Base-by-base conservation (phyloP, 306 rosid species). In the Clitoria ternatea region DNA sequence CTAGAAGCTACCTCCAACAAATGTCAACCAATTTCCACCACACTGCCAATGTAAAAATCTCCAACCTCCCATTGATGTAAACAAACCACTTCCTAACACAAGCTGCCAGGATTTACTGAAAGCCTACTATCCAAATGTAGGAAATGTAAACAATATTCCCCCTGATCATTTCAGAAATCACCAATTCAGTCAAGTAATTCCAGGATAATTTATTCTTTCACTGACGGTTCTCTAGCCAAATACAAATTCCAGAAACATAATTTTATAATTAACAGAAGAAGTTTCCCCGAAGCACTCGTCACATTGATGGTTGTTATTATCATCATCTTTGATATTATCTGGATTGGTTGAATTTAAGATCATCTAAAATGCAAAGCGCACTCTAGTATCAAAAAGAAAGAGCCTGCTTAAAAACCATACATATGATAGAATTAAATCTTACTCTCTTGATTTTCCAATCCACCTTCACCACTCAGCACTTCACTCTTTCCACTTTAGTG, bases 1-100 rank as follows among this genome's bases (percentile, higher is more conserved):
- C 62, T 5, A 72, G 32, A 79, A 42, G 42, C 70, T 43, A 61
- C 26, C 66, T 39, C 71, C 11, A 1, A 30, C 24, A 32, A 15
- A 43, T 11, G 15, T 8, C 60, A 62, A 66, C 27, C 50, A 54
- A 30, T 29, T 24, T 20, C 64, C 49, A 37, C 12, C 57, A 44
- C 3, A 11, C 45, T 61, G 30, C 29, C 3, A 19, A 54, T 8
- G 6, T 22, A 32, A 13, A 24, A 23, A 76, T 53, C 40, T 49
- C 23, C 42, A 23, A 61, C 47, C 37, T 39, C 60, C 57, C 13
- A 50, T 5, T n/a, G 10, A 45, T 24, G 15, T 13, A 23, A 57
- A 40, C 66, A 68, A 12, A 35, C 72, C 45, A 79, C 56, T 69
- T 45, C 47, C 72, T 40, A 42, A 45, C 26, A 23, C 70, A 13